These are phyloP conservation scores for Hanseniaspora singularis DNA, from an alignment of 805 yeast genomes.

Conservation along the genomic window DNA sequence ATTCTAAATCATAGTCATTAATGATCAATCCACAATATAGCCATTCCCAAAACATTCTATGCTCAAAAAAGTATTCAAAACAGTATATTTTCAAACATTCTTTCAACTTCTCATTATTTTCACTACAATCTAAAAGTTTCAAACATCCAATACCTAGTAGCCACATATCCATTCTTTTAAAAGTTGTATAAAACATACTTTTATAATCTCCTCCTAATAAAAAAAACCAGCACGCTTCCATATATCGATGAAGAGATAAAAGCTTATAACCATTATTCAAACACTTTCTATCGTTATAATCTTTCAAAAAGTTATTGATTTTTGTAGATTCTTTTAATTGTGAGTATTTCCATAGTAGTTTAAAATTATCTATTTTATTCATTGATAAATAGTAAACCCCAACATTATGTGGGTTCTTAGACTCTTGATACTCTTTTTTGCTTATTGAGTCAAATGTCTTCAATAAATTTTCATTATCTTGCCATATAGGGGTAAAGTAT, in stretches of 20 bases:
- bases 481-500: not conserved
- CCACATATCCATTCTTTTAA: slow-evolving; percentile 6
- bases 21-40: slow-evolving; percentile 7
- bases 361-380: slow-evolving; percentile 3
- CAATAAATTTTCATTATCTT: not conserved
- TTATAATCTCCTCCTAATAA: slow-evolving; percentile 13
- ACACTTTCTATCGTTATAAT: slow-evolving; percentile 1
- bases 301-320: not conserved
- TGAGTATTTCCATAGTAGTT: slow-evolving; percentile 9
- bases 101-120: not conserved
- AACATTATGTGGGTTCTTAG: slow-evolving; percentile 10
- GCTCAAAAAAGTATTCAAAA: slow-evolving; percentile 3
- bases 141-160: not conserved
- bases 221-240: slow-evolving; percentile 14
- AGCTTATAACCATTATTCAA: slow-evolving; percentile 13
- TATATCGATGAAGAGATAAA: slow-evolving; percentile 10
- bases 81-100: slow-evolving; percentile 12
- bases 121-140: slow-evolving; percentile 1
- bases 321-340: slow-evolving; percentile 3
- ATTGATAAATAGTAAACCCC: slow-evolving; percentile 5
- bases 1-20: not conserved
- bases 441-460: not conserved
- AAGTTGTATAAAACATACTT: slow-evolving; percentile 9
- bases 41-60: slow-evolving; percentile 12
- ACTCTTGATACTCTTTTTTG: slow-evolving; percentile 1